Evolutionary conservation across 805 yeast genomes (phyloP).

Genomic region (Lachancea cidri): DNA sequence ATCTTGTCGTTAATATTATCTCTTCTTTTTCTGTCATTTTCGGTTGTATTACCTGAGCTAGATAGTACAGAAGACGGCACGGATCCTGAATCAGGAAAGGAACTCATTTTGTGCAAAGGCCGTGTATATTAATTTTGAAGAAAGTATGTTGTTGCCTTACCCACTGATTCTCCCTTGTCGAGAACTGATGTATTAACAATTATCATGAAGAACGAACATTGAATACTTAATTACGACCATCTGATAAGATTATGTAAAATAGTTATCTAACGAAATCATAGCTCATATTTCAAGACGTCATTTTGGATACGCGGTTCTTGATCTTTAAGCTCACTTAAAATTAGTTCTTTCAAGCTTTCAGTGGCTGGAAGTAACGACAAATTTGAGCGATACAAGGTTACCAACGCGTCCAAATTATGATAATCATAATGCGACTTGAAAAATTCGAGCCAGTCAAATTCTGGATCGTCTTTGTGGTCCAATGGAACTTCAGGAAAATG

Average conservation of each 20-base stretch:
- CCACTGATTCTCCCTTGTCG: too few species aligned
- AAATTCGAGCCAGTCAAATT: conserved; percentile 23
- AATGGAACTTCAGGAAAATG: conserved; percentile 20
- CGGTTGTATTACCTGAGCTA: conserved; percentile 12
- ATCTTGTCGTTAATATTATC: conserved; percentile 57
- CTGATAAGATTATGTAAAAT: neutral
- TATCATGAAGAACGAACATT: too few species aligned
- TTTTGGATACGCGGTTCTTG: conserved; percentile 26
- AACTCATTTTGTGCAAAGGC: conserved; percentile 2
- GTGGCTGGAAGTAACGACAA: neutral
- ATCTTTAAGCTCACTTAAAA: conserved; percentile 15
- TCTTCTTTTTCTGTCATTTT: conserved; percentile 42
- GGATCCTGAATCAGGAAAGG: conserved; percentile 4
- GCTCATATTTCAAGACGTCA: conserved; percentile 24
- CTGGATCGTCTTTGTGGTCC: conserved; percentile 15
- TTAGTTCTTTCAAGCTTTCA: conserved; percentile 15
- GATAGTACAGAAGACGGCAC: conserved; percentile 8
- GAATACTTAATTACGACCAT: neutral
- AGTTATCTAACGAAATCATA: conserved; percentile 9
- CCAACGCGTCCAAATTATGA: conserved; percentile 14
- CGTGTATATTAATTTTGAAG: neutral
- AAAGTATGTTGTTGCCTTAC: neutral
- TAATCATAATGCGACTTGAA: conserved; percentile 14
- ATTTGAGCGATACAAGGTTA: conserved; percentile 16
- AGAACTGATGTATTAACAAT: too few species aligned